Evolutionary conservation across 129 eudicot species (phyloP), one percentile per base, ranked within the genome.

Genomic region (Lactuca saligna): DNA sequence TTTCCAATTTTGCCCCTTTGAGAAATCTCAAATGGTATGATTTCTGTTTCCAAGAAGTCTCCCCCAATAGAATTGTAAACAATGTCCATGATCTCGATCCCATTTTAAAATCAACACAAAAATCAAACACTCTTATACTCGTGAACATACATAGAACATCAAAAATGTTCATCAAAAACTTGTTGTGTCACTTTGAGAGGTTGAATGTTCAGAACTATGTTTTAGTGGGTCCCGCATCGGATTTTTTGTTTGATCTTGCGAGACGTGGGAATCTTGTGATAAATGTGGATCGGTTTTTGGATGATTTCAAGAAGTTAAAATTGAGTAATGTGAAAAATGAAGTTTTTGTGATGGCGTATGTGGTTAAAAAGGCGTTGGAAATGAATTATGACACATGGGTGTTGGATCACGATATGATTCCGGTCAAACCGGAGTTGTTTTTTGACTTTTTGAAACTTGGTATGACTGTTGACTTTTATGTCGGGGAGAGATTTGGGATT

Each of bases 261-360:
- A 88, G 96, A 76, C 78, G 96, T 10, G 98, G 98, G 68, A 85
- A 87, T 70, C 90, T 92, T 0, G 92, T 93, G 71, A 78, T 93
- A 65, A 87, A 86, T 54, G 63, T 61, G 42, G 87, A 81, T 75
- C 38, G 73, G 50, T 69, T 82, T 65, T 71, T 79, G 37, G 75
- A 82, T 59, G 75, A 61, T 51, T 57, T 81, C 9, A 64, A 31
- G 60, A 65, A 72, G 54, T 54, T 68, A 57, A 80, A 64, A 57
- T 64, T 77, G n/a, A 63, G 9, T 17, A 78, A 57, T 5, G 48
- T 54, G 54, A 44, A 55, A 29, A 89, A 84, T 61, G 90, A 84
- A 71, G 75, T 73, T 32, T 41, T 79, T 2, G 95, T 87, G 31
- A 79, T 59, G 74, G 87, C 90, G 12, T 65, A 70, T 46, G 84